Percentiles rank a stretch among this genome's conserved stretches.
phyloP scores from a whole-genome alignment of 2,329 filamentous ascomycete genomes.

The Thermoascus crustaceus region DNA sequence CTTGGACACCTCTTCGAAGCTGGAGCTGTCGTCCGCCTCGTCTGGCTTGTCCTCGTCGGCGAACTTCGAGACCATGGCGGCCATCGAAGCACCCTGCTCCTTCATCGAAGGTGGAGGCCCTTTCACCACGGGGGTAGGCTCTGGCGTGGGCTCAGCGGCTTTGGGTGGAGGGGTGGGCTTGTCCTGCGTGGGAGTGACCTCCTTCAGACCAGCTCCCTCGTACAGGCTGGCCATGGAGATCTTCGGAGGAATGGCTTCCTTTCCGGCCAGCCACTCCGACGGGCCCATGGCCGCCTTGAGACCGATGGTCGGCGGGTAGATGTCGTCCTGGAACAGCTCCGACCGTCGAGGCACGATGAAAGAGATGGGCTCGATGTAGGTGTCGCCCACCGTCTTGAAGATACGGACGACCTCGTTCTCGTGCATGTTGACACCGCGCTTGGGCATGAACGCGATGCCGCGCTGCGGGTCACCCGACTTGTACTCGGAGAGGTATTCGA shows the following conservation, averaged over 20 bases:
- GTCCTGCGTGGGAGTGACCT: constrained; percentile 50
- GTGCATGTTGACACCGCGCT: constrained; percentile 90
- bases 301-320: constrained; percentile 81
- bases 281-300: constrained; percentile 71
- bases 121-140: constrained; percentile 15
- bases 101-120: constrained; percentile 55
- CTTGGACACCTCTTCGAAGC: constrained; percentile 79
- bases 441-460: constrained; percentile 87
- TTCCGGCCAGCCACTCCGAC: constrained; percentile 78
- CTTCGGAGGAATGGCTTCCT: constrained; percentile 76
- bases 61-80: constrained; percentile 76
- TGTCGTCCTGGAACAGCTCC: constrained; percentile 93
- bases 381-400: constrained; percentile 94
- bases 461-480: constrained; percentile 94
- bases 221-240: constrained; percentile 90
- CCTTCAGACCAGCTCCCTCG: constrained; percentile 70
- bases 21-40: constrained; percentile 58
- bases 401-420: constrained; percentile 94
- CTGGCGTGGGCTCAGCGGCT: constrained; percentile 32
- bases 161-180: constrained; percentile 42
- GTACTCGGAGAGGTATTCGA: constrained; percentile 94
- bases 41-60: constrained; percentile 63
- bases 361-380: constrained; percentile 90
- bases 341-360: constrained; percentile 93
- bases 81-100: constrained; percentile 81